Percentiles rank a stretch among this genome's conserved stretches.
Conservation (phyloP, 257 asterid species). For the Oldenlandia corymbosa region DNA sequence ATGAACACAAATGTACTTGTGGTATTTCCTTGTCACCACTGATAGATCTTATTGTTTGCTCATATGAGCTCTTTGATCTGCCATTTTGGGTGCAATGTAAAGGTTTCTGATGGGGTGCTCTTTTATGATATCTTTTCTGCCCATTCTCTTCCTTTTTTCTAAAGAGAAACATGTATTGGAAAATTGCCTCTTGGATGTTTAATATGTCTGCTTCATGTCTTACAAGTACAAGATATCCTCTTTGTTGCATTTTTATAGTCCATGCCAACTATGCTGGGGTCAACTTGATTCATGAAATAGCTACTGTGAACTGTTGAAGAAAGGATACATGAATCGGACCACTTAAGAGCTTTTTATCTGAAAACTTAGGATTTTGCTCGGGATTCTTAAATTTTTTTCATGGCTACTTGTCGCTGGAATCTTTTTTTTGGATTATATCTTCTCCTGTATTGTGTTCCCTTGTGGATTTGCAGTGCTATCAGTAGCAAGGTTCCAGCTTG, state of each 20-base stretch:
- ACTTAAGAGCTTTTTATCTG: neutral
- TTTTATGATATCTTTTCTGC: neutral
- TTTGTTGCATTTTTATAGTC: neutral
- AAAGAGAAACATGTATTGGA: too few species aligned
- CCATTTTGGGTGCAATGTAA: neutral
- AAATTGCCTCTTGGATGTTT: too few species aligned
- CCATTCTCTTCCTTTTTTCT: neutral
- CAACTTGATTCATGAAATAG: neutral
- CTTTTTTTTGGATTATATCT: too few species aligned
- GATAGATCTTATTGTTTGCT: neutral
- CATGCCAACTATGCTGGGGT: neutral
- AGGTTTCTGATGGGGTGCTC: neutral
- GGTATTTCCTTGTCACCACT: neutral
- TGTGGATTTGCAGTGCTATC: too few species aligned
- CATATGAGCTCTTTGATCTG: neutral
- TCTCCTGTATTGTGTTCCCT: too few species aligned
- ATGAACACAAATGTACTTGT: neutral
- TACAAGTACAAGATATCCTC: neutral
- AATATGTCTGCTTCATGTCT: neutral
- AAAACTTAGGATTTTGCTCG: too few species aligned
- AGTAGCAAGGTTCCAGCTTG: neutral
- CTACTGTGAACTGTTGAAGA: neutral
- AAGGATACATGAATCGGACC: neutral
- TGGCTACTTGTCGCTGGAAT: too few species aligned
- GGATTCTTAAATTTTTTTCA: too few species aligned